These are phyloP conservation scores for Posidonia oceanica DNA, from an alignment of 116 monocot species.

Conservation along the genomic window DNA sequence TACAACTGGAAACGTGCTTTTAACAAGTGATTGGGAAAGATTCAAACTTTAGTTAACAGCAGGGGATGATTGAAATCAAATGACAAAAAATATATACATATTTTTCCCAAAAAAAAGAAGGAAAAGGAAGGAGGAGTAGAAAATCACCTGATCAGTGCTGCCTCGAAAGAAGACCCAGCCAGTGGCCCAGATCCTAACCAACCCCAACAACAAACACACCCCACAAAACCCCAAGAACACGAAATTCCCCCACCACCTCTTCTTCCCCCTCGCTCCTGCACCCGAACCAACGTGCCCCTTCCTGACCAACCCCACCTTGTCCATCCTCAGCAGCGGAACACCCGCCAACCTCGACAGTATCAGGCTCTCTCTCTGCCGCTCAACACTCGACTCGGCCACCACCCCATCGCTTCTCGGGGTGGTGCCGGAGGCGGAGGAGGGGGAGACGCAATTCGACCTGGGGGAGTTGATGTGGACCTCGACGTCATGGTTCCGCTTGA, in stretches of 20 bases:
- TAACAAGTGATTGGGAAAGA: not conserved
- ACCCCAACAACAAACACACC: not conserved
- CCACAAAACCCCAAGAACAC: conserved; percentile 9
- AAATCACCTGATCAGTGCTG: not conserved
- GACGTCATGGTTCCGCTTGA: conserved; percentile 12
- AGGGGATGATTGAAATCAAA: no score
- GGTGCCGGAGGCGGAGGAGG: not conserved
- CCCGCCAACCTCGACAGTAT: not conserved
- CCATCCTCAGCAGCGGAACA: not conserved
- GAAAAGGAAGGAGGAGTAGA: not conserved
- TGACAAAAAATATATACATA: no score
- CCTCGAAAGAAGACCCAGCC: not conserved
- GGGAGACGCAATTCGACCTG: not conserved
- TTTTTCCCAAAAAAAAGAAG: no score
- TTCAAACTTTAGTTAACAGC: not conserved
- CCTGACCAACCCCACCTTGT: not conserved
- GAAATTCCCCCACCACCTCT: not conserved
- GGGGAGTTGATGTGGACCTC: conserved; percentile 7
- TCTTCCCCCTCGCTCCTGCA: conserved; percentile 5
- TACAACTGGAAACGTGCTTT: not conserved
- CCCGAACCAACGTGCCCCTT: not conserved
- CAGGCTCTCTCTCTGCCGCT: not conserved
- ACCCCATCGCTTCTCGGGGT: not conserved
- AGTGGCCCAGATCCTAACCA: conserved; percentile 5
- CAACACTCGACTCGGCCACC: no score